Evolutionary conservation across 1,284 basidiomycete species (phyloP), one percentile per base, ranked within the genome.

Genomic region (Baeospora myosura): DNA sequence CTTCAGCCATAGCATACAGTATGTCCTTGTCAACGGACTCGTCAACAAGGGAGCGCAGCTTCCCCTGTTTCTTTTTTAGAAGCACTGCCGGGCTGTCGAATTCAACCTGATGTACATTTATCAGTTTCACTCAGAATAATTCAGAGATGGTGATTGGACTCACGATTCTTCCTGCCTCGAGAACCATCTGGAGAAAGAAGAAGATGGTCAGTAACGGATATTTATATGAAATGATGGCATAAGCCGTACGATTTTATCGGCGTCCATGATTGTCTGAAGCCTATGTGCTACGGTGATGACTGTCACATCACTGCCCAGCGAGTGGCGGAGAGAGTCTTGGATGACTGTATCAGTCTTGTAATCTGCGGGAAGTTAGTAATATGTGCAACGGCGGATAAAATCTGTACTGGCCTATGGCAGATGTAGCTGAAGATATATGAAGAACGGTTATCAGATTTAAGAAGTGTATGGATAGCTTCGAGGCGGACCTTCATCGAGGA

Each of bases 241-340:
- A 37, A 39, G 53, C 59, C 56, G 12, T 11, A 38, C 36, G 12
- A 38, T 38, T 51, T 72, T 76, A 48, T 78, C 75, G 0, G 75
- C 69, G 47, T 81, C 79, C 65, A 80, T 80, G 50, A 83, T 76
- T 0, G 80, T 83, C 51, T 81, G 79, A 8, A 85, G 60, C 25
- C 81, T 72, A 57, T 84, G 81, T 1, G 82, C 82, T 37, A 84
- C 65, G 10, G 78, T 82, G 34, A 84, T 68, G 3, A 84, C 55
- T 0, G 78, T 83, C 5, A 74, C 72, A 45, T 75, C 76, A 2
- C 62, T 57, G 6, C 59, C 64, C 21, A 82, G 65, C 49, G 75
- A 71, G 36, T 64, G 66, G 6, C 77, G 64, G 30, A 81, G 62
- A 4, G 77, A 74, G 1, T 62, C 59, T 58, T 82, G 78, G 37